Conservation (phyloP, 2,329 filamentous ascomycete genomes). For the Fonsecaea monophora region DNA sequence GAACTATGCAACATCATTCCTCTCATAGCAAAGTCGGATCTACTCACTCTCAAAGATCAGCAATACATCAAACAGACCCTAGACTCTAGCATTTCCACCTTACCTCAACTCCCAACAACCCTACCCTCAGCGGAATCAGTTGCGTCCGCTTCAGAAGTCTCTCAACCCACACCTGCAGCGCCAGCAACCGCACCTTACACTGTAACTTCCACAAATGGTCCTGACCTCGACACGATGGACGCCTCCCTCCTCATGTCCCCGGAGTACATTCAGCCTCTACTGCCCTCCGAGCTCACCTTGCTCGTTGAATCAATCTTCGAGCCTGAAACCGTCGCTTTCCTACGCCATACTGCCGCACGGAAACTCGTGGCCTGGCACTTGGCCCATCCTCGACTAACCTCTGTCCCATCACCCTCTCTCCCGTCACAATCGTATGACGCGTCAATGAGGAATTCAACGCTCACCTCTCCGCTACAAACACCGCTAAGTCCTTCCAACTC, state of each 20-base stretch:
- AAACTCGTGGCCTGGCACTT: conserved; percentile 78
- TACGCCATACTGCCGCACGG: conserved; percentile 80
- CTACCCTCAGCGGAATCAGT: conserved; percentile 3
- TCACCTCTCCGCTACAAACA: conserved; percentile 39
- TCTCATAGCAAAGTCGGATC: conserved; percentile 78
- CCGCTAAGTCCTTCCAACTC: conserved; percentile 40
- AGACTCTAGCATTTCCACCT: conserved; percentile 19
- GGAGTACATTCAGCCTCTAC: conserved; percentile 82
- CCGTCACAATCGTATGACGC: conserved; percentile 18
- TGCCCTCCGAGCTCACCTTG: conserved; percentile 72
- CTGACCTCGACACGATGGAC: conserved; percentile 84
- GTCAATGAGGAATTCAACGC: conserved; percentile 39
- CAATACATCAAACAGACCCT: conserved; percentile 66
- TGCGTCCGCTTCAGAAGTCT: background rate
- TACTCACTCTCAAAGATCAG: conserved; percentile 65
- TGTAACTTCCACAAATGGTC: conserved; percentile 74
- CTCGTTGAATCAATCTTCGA: conserved; percentile 80
- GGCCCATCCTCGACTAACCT: conserved; percentile 42
- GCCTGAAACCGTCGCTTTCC: conserved; percentile 75
- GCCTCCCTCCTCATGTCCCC: conserved; percentile 92
- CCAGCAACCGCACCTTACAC: conserved; percentile 64
- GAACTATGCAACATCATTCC: conserved; percentile 84
- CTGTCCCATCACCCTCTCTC: conserved; percentile 38
- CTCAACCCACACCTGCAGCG: conserved; percentile 12
- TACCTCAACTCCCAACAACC: conserved; percentile 34